phyloP scores from a whole-genome alignment of 2,329 filamentous ascomycete species.

The Aspergillus aculeatinus region DNA sequence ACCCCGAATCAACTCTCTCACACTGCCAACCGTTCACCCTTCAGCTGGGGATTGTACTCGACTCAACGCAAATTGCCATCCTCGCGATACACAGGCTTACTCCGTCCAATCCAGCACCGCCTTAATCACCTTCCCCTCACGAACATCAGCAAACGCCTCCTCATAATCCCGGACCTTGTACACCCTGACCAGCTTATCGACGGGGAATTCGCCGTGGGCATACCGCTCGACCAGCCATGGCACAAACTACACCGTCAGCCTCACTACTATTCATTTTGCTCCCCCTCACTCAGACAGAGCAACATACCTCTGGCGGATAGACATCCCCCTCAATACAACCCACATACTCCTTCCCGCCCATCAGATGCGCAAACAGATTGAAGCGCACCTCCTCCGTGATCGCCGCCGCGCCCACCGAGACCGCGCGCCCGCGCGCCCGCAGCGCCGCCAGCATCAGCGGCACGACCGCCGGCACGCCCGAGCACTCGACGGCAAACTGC shows the following conservation, averaged over 20 bases:
- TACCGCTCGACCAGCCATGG: neutral
- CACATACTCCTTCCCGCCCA: constrained; percentile 22
- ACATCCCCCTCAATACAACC: constrained; percentile 24
- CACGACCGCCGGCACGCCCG: constrained; percentile 19
- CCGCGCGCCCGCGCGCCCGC: constrained; percentile 17
- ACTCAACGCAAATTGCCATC: neutral
- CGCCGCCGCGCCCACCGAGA: constrained; percentile 20
- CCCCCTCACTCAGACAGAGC: neutral
- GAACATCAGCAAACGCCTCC: neutral
- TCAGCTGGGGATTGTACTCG: neutral
- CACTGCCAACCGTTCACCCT: neutral
- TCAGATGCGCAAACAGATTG: constrained; percentile 20
- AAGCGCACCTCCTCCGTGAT: constrained; percentile 15
- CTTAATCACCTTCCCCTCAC: neutral
- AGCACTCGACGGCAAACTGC: constrained; percentile 22
- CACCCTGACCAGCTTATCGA: neutral
- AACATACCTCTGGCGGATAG: constrained; percentile 15
- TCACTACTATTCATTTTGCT: no score
- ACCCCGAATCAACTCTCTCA: neutral
- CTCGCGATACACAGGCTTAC: no score
- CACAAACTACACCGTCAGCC: neutral
- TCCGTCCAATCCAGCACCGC: neutral
- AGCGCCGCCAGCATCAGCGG: constrained; percentile 23
- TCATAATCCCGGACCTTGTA: neutral
- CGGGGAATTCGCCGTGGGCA: neutral